Conservation (phyloP, 2,329 filamentous ascomycete species). For the Apiospora rasikravindrae region DNA sequence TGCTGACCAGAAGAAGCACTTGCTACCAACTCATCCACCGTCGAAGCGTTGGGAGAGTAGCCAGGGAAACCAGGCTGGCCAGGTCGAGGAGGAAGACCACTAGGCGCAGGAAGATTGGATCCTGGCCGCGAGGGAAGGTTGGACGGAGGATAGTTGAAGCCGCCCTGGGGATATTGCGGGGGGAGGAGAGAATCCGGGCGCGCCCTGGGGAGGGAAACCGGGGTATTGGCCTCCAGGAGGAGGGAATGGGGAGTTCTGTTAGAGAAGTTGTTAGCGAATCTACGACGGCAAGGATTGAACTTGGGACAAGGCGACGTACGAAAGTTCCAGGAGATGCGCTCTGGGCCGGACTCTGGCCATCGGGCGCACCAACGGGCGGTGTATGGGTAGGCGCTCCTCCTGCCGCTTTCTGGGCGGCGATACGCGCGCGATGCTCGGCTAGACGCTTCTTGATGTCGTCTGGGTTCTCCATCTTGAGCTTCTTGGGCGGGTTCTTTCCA, state of each 20-base stretch:
- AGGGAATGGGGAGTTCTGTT: slow-evolving; percentile 48
- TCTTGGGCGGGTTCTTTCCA: slow-evolving; percentile 70
- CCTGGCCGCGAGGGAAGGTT: slow-evolving; percentile 54
- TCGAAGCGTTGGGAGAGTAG: slow-evolving; percentile 44
- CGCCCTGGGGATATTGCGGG: slow-evolving; percentile 42
- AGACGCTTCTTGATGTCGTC: slow-evolving; percentile 82
- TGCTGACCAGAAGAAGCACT: slow-evolving; percentile 44
- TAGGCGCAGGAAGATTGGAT: slow-evolving; percentile 44
- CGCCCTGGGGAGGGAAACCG: slow-evolving; percentile 45
- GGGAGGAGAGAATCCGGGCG: slow-evolving; percentile 42
- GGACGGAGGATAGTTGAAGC: slow-evolving; percentile 43
- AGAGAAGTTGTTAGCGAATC: slow-evolving; percentile 16
- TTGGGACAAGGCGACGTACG: slow-evolving; percentile 53
- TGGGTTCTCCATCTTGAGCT: slow-evolving; percentile 73
- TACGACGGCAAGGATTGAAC: background rate
- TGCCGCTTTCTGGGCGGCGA: slow-evolving; percentile 63
- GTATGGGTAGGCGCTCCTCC: slow-evolving; percentile 57
- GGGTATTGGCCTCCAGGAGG: slow-evolving; percentile 46
- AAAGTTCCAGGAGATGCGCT: slow-evolving; percentile 59
- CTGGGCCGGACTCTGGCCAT: slow-evolving; percentile 56
- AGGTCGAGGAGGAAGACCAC: slow-evolving; percentile 53
- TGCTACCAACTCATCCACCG: slow-evolving; percentile 54
- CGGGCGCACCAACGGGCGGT: slow-evolving; percentile 49
- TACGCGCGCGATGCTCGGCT: slow-evolving; percentile 75
- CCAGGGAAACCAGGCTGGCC: slow-evolving; percentile 40